Evolutionary conservation across 1,139 yeast species (phyloP).

Genomic region (Hyphopichia fennica): DNA sequence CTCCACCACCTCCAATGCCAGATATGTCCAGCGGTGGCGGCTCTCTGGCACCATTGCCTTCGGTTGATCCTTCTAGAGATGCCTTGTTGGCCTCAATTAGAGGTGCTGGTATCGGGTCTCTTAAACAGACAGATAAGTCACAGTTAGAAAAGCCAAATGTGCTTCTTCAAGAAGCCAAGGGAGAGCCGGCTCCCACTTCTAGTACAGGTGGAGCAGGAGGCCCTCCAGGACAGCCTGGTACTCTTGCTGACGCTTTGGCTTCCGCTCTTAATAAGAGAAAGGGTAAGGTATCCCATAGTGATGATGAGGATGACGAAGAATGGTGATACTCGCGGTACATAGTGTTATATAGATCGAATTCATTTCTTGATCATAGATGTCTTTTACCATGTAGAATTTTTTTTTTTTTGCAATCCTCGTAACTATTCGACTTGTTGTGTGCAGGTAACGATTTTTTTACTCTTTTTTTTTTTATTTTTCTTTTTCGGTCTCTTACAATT

Average conservation of each 20-base stretch:
- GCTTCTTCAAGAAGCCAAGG: constrained; percentile 67
- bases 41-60: constrained; percentile 21
- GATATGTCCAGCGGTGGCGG: constrained; percentile 15
- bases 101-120: constrained; percentile 66
- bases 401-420: background rate
- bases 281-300: constrained; percentile 78
- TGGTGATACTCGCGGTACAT: constrained; percentile 4
- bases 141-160: constrained; percentile 80
- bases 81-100: constrained; percentile 87
- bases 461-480: background rate
- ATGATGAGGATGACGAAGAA: constrained; percentile 77
- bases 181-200: constrained; percentile 43
- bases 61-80: constrained; percentile 65
- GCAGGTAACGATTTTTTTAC: background rate
- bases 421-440: no score
- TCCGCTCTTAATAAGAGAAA: constrained; percentile 83
- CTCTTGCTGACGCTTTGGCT: constrained; percentile 83
- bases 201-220: constrained; percentile 36
- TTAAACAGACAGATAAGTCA: constrained; percentile 78
- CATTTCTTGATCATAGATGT: background rate
- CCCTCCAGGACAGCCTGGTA: constrained; percentile 51
- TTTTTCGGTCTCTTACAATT: background rate
- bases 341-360: no score
- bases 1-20: constrained; percentile 39
- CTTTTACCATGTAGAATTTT: background rate